These are phyloP conservation scores for Grigorovia yakushimaensis DNA, from an alignment of 805 yeast genomes.

Conservation along the genomic window DNA sequence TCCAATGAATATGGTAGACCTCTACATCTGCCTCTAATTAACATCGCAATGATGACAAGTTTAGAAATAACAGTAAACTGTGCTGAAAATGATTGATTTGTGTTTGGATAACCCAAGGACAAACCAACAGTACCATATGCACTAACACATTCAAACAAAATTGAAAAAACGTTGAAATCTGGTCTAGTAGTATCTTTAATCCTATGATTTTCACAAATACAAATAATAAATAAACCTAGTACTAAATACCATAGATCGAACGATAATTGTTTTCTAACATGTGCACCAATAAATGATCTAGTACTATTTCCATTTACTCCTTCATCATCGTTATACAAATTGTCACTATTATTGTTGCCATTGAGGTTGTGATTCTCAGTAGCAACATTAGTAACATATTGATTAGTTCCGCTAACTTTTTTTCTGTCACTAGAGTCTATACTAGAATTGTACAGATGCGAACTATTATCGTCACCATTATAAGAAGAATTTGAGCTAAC, in stretches of 20 bases:
- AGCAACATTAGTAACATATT: not conserved
- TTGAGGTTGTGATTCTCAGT: not conserved
- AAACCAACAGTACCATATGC: slow-evolving; percentile 97
- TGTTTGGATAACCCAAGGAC: slow-evolving; percentile 70
- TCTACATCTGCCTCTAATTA: slow-evolving; percentile 93
- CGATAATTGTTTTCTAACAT: slow-evolving; percentile 82
- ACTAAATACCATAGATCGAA: slow-evolving; percentile 93
- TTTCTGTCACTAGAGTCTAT: slow-evolving; percentile 1
- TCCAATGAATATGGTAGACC: slow-evolving; percentile 90
- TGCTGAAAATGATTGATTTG: slow-evolving; percentile 60
- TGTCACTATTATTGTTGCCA: not conserved
- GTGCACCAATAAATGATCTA: slow-evolving; percentile 68
- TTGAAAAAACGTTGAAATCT: slow-evolving; percentile 56
- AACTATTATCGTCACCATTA: slow-evolving; percentile 11
- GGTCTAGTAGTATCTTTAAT: slow-evolving; percentile 36
- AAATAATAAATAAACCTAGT: slow-evolving; percentile 73
- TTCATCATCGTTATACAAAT: not conserved
- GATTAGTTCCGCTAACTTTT: slow-evolving; percentile 6
- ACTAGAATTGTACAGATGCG: slow-evolving; percentile 3
- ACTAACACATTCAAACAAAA: slow-evolving; percentile 80
- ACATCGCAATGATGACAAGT: slow-evolving; percentile 75
- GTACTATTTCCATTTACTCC: slow-evolving; percentile 1
- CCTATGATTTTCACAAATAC: slow-evolving; percentile 72
- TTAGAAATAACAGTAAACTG: slow-evolving; percentile 68
- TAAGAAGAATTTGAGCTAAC: slow-evolving; percentile 7